Conservation (phyloP, 148 eudicot genomes). For the Pouteria glomerata region DNA sequence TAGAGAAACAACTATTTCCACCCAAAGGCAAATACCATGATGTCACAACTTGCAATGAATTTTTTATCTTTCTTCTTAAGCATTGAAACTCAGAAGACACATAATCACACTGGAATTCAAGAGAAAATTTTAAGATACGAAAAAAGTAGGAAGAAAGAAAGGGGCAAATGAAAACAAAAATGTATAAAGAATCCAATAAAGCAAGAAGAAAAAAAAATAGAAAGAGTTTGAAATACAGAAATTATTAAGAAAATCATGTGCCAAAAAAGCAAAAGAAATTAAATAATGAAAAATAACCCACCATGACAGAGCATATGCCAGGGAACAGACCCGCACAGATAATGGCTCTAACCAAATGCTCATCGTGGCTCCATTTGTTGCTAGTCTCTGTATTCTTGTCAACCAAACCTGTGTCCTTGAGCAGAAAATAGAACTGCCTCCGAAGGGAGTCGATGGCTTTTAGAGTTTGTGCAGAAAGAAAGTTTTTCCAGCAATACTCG, state of each 20-base stretch:
- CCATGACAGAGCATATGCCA: slow-evolving; percentile 91
- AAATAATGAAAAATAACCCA: slow-evolving; percentile 26
- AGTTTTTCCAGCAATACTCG: slow-evolving; percentile 93
- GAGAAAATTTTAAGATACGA: not conserved
- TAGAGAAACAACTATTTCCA: not conserved
- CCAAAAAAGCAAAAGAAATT: not conserved
- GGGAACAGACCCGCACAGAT: slow-evolving; percentile 87
- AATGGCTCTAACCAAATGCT: slow-evolving; percentile 72
- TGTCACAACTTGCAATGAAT: not conserved
- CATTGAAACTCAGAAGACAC: not conserved
- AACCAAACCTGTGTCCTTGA: slow-evolving; percentile 73
- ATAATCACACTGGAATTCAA: not conserved
- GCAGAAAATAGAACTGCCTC: slow-evolving; percentile 73
- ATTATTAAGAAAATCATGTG: not conserved
- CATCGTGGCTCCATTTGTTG: slow-evolving; percentile 79
- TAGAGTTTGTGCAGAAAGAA: slow-evolving; percentile 84
- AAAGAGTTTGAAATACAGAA: not conserved
- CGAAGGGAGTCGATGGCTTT: slow-evolving; percentile 84
- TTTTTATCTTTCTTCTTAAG: not conserved
- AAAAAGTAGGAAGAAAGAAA: not conserved
- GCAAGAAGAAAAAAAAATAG: not conserved
- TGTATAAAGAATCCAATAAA: not conserved
- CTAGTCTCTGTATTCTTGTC: slow-evolving; percentile 48
- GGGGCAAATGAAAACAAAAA: not conserved
- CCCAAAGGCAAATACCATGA: not conserved